Evolutionary conservation across 2,329 filamentous ascomycete genomes (phyloP).

Genomic region (Ophiobolus disseminans): DNA sequence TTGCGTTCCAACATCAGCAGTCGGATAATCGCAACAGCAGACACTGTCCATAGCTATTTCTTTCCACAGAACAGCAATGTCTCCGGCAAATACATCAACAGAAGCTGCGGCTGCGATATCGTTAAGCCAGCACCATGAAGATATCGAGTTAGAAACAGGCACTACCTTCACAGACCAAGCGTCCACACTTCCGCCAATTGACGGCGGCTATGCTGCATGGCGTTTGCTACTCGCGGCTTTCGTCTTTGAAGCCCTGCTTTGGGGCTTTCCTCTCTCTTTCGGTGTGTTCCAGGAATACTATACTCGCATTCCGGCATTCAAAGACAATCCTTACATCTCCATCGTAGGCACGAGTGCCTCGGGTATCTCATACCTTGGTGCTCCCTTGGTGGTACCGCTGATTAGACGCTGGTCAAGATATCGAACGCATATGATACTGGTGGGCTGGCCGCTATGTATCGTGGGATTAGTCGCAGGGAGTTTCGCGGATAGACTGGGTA

Average conservation of each 20-base stretch:
- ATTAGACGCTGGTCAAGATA: slow-evolving; percentile 38
- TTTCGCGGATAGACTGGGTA: slow-evolving; percentile 38
- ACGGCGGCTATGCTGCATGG: slow-evolving; percentile 50
- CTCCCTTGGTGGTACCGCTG: slow-evolving; percentile 47
- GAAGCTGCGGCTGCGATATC: too few species aligned
- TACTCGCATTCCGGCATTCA: slow-evolving; percentile 14
- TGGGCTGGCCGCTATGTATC: slow-evolving; percentile 43
- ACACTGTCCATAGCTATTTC: too few species aligned
- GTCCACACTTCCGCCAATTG: slow-evolving; percentile 12
- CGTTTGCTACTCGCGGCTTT: slow-evolving; percentile 59
- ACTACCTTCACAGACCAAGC: slow-evolving; percentile 5
- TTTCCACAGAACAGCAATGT: too few species aligned
- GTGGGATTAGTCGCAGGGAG: slow-evolving; percentile 40
- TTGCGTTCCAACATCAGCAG: too few species aligned
- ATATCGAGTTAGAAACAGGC: not conserved
- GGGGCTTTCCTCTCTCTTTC: slow-evolving; percentile 30
- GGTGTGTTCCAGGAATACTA: slow-evolving; percentile 36
- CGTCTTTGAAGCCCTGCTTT: slow-evolving; percentile 58
- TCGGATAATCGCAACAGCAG: too few species aligned
- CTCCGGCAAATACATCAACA: too few species aligned
- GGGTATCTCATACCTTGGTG: slow-evolving; percentile 54
- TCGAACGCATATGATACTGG: slow-evolving; percentile 35
- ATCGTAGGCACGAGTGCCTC: slow-evolving; percentile 28
- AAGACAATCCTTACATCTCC: slow-evolving; percentile 17
- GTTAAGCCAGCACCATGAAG: not conserved